Evolutionary conservation across 2,329 filamentous ascomycete species (phyloP), one percentile per base, ranked within the genome.

Genomic region (Fusarium sp.): DNA sequence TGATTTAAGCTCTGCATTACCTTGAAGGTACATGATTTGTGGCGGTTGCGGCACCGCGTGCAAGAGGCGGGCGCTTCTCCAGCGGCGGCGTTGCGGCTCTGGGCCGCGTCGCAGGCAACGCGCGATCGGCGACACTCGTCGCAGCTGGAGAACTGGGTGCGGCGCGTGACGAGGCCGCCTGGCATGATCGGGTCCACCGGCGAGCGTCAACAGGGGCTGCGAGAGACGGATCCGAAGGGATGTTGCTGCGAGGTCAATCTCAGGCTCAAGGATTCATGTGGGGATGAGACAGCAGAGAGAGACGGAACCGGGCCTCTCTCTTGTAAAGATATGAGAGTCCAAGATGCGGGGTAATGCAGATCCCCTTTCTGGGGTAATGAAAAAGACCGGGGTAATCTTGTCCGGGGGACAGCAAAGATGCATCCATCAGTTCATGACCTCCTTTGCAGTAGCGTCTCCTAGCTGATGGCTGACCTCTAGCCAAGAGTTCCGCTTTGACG

Each of bases 31-130:
- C 80, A 82, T 11, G 69, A 33, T 25, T 71, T 72, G 29, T 71
- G 57, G 10, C 79, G 74, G 56, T 79, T 79, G 50, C 70, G 60
- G 58, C 80, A 93, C 74, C 87, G 93, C 0, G 92, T 94, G 3
- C 92, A 94, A 73, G 90, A 91, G 76, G 91, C 88, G 16, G 88
- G 92, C 47, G 92, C 90, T 74, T 91, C 87, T 11, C 91, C 91
- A 1, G 87, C 90, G 9, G 91, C 90, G 13, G 91, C 90, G 20
- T 60, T 63, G 16, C 61, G 72, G 52, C 62, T 74, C 36, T 71
- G 66, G 47, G 47, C 47, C 1, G 78, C 78, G 57, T 82, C 80
- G 59, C 80, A 81, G 9, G 78, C 79, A 22, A 82, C 79, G 22
- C 80, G 78, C 7, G 78, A 80, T 61, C 78, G 68, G 33, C 80